phyloP scores from a whole-genome alignment of 352 stramenopile genomes.

The Aphanomyces cochlioides region DNA sequence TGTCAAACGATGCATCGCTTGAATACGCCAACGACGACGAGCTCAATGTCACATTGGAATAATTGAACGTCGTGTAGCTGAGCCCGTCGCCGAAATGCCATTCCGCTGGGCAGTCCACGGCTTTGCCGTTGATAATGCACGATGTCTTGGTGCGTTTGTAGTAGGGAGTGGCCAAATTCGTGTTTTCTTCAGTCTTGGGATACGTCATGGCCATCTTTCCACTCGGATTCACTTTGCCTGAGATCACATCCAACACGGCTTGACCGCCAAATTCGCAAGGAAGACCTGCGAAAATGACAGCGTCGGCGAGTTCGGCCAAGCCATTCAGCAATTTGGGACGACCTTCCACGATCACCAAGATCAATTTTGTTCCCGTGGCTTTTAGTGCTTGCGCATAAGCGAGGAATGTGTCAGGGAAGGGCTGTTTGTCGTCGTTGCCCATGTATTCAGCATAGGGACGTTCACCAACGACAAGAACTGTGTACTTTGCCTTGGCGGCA shows the following conservation, averaged over 20 bases:
- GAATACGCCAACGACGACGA: slow-evolving; percentile 39
- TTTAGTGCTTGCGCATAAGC: slow-evolving; percentile 57
- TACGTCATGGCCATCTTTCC: slow-evolving; percentile 80
- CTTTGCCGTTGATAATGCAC: slow-evolving; percentile 38
- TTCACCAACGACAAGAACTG: slow-evolving; percentile 77
- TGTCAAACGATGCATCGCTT: slow-evolving; percentile 36
- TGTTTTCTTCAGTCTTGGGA: slow-evolving; percentile 40
- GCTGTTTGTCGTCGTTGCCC: slow-evolving; percentile 55
- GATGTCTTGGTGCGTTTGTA: slow-evolving; percentile 34
- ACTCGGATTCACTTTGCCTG: slow-evolving; percentile 67
- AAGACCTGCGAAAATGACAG: slow-evolving; percentile 65
- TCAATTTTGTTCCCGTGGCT: slow-evolving; percentile 57
- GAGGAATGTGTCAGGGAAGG: slow-evolving; percentile 53
- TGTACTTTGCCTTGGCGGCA: slow-evolving; percentile 52
- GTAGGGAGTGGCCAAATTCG: slow-evolving; percentile 26
- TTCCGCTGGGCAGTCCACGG: slow-evolving; percentile 37
- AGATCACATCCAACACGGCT: slow-evolving; percentile 64
- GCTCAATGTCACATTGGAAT: slow-evolving; percentile 50
- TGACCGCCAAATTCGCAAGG: slow-evolving; percentile 74
- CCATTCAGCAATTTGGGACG: slow-evolving; percentile 57
- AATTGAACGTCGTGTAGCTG: slow-evolving; percentile 62
- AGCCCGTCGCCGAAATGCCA: slow-evolving; percentile 65
- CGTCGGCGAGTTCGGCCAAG: slow-evolving; percentile 45
- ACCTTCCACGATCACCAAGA: slow-evolving; percentile 63
- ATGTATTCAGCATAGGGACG: slow-evolving; percentile 76